Conservation (phyloP, 139 green algal genomes). For the Eudorina sp. region DNA sequence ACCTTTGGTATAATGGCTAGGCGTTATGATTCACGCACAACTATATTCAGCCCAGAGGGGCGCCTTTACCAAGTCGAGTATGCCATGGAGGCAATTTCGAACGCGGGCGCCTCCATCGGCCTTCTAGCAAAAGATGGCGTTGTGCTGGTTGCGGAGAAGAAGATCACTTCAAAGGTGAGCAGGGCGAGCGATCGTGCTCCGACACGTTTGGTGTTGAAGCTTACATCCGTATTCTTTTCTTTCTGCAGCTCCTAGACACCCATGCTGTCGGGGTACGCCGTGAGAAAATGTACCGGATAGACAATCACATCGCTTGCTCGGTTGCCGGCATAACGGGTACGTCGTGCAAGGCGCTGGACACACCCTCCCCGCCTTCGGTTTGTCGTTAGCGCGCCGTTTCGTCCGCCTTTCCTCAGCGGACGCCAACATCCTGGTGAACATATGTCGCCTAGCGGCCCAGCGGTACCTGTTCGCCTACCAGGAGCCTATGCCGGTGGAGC, state of each 20-base stretch:
- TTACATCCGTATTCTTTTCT: background rate
- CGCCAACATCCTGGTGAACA: slow-evolving; percentile 99
- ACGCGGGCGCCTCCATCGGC: slow-evolving; percentile 95
- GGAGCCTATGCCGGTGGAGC: slow-evolving; percentile 98
- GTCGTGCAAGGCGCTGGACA: background rate
- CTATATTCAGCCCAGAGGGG: slow-evolving; percentile 98
- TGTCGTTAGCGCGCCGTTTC: no score
- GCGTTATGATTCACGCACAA: slow-evolving; percentile 97
- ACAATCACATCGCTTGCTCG: slow-evolving; percentile 95
- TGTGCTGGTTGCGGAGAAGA: slow-evolving; percentile 97
- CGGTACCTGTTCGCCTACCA: slow-evolving; percentile 93
- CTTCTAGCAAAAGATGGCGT: slow-evolving; percentile 94
- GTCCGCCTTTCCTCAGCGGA: slow-evolving; percentile 76
- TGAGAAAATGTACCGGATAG: slow-evolving; percentile 99
- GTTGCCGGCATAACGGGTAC: slow-evolving; percentile 97
- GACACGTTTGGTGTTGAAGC: background rate
- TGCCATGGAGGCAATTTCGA: slow-evolving; percentile 99
- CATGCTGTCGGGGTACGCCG: slow-evolving; percentile 88
- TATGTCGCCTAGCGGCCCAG: slow-evolving; percentile 87
- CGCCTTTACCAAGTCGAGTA: slow-evolving; percentile 97
- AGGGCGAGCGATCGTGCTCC: background rate
- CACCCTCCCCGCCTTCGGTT: no score
- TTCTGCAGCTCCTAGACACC: slow-evolving; percentile 90
- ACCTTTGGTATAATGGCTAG: slow-evolving; percentile 60
- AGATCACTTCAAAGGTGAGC: slow-evolving; percentile 95